Evolutionary conservation across 202 grass and related monocot species (phyloP), one percentile per base, ranked within the genome.

Genomic region (Setaria viridis): DNA sequence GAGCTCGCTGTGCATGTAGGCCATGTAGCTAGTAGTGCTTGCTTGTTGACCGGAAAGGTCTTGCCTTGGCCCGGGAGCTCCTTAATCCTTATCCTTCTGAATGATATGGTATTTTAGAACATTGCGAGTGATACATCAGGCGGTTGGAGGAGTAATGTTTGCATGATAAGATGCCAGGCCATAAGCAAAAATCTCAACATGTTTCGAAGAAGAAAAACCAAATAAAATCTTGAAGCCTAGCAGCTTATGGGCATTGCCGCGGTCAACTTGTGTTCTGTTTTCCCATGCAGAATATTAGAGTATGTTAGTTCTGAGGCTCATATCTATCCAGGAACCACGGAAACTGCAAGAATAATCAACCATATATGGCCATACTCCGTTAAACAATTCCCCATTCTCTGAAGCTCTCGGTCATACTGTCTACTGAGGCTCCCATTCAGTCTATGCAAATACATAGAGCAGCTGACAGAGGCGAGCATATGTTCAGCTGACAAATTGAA

Each of bases 281-380:
- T 15, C 15, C 11, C 35, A 21, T 25, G 53, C 10, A 58, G 34
- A 35, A 35, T 50, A 54, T 13, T 35, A 33, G 50, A 79, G 21
- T 41, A 11, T 16, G 60, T 53, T 39, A 43, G 35, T 48, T 70
- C 81, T 85, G 63, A 58, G 63, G 83, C 83, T 39, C 46, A 48
- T 81, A 76, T 77, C 45, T 29, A 39, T 69, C 50, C 60, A 60
- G 8, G 15, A 84, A 79, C 87, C 2, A 45, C 19, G 67, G 80
- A 20, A 16, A 21, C 13, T 50, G 9, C 2, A 6, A 15, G 48
- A 14, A 53, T 34, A 41, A 16, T 53, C 62, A 70, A 51, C 70
- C 10, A 46, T 54, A 35, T 39, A 15, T 8, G 59, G 25, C 25
- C 68, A 81, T 74, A 32, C 48, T 59, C 35, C 6, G 14, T 30